phyloP scores from a whole-genome alignment of 371 early-diverging fungal species.

The Amoeboaphelidium protococcarum region DNA sequence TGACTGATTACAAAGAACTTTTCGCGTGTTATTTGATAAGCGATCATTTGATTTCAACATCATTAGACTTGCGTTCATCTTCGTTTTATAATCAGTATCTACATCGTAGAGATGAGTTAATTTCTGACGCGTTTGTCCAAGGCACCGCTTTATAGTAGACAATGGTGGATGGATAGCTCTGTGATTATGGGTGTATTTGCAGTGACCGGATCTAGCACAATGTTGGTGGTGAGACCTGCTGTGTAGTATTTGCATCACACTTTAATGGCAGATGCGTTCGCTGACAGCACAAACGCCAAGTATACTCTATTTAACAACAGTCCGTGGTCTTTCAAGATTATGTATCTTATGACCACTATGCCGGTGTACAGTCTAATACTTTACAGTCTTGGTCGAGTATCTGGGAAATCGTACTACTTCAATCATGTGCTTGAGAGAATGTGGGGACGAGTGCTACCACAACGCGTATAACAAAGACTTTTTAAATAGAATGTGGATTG shows the following conservation, averaged over 20 bases:
- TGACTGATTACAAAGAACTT: no score
- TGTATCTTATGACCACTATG: conserved; percentile 17
- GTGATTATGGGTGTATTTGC: conserved; percentile 21
- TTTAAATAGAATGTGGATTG: no score
- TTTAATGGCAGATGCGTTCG: conserved; percentile 6
- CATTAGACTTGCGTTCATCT: no score
- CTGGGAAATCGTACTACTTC: conserved; percentile 19
- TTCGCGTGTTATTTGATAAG: no score
- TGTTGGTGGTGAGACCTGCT: conserved; percentile 16
- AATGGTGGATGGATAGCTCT: conserved; percentile 23
- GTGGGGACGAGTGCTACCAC: conserved; percentile 23
- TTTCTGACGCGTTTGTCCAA: no score
- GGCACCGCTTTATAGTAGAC: neutral
- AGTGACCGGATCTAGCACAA: conserved; percentile 22
- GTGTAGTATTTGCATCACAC: conserved; percentile 12
- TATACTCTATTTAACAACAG: conserved; percentile 17
- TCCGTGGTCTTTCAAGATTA: conserved; percentile 19
- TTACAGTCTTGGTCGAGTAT: conserved; percentile 15
- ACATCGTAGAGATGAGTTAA: no score
- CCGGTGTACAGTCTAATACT: conserved; percentile 19
- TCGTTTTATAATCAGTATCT: no score
- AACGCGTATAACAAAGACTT: conserved; percentile 1
- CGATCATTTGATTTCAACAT: no score
- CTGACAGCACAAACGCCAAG: conserved; percentile 4
- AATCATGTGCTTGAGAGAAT: conserved; percentile 17